A percentile compares a stretch with the other conserved stretches of the same genome.
Evolutionary conservation across 306 rosid species (phyloP).

Genomic region (Castanea crenata): DNA sequence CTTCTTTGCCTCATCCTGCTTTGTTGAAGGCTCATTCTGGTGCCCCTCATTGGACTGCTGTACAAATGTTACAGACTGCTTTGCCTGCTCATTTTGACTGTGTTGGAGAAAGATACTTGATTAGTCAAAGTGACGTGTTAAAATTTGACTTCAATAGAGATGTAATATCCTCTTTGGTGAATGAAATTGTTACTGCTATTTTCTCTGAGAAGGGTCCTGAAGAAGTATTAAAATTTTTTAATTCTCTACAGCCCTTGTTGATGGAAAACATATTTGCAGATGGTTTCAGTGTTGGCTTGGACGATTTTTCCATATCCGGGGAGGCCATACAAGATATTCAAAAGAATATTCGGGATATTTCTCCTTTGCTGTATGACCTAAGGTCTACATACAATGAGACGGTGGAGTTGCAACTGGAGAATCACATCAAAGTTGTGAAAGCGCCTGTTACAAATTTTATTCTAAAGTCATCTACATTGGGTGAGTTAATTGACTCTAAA

Average conservation of each 20-base stretch:
- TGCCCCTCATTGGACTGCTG: slow-evolving; percentile 69
- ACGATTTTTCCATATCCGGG: slow-evolving; percentile 66
- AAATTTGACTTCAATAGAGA: slow-evolving; percentile 54
- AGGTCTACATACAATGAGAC: slow-evolving; percentile 67
- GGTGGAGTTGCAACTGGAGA: slow-evolving; percentile 75
- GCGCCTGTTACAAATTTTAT: slow-evolving; percentile 50
- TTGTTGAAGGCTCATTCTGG: slow-evolving; percentile 42
- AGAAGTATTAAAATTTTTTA: slow-evolving; percentile 70
- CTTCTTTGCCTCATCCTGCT: slow-evolving; percentile 67
- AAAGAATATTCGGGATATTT: slow-evolving; percentile 44
- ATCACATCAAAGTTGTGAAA: slow-evolving; percentile 47
- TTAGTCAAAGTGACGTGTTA: slow-evolving; percentile 57
- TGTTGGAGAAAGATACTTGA: slow-evolving; percentile 58
- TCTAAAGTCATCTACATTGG: slow-evolving; percentile 58
- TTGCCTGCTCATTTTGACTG: slow-evolving; percentile 67
- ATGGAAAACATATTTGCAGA: slow-evolving; percentile 79
- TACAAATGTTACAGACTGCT: slow-evolving; percentile 74
- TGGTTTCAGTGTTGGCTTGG: slow-evolving; percentile 83
- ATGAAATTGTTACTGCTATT: slow-evolving; percentile 76
- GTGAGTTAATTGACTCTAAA: slow-evolving; percentile 68
- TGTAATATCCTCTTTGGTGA: slow-evolving; percentile 48
- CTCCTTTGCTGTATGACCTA: slow-evolving; percentile 59
- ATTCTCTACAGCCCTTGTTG: slow-evolving; percentile 74
- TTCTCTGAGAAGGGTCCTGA: slow-evolving; percentile 78
- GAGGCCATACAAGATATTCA: slow-evolving; percentile 33